A percentile compares a stretch with the other conserved stretches of the same genome.
Conservation (phyloP, 2,329 filamentous ascomycete genomes). For the Seiridium cupressi region DNA sequence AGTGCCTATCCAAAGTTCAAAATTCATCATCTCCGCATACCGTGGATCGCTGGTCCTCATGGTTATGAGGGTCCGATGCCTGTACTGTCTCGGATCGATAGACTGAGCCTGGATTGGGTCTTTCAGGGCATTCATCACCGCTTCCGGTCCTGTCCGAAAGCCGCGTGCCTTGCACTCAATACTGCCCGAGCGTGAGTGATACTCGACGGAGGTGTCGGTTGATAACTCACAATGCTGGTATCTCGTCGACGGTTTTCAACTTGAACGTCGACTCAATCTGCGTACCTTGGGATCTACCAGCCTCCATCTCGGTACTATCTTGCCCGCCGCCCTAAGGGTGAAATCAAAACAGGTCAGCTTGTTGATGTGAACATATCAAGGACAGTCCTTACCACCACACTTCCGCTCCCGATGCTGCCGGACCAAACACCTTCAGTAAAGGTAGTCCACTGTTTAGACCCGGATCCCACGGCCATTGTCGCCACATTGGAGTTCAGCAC, state of each 20-base stretch:
- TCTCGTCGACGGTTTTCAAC: constrained; percentile 22
- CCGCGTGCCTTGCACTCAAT: constrained; percentile 27
- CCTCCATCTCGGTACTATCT: constrained; percentile 20
- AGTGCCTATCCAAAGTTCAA: constrained; percentile 26
- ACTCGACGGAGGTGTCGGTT: background rate
- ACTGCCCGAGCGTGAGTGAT: constrained; percentile 11
- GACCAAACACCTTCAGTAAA: constrained; percentile 25
- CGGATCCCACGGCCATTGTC: constrained; percentile 19
- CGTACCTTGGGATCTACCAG: constrained; percentile 19
- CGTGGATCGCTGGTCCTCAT: constrained; percentile 28
- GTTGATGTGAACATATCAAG: background rate
- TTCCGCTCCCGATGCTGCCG: constrained; percentile 23
- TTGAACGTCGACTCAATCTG: constrained; percentile 24
- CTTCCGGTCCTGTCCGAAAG: constrained; percentile 19
- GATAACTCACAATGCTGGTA: constrained; percentile 23
- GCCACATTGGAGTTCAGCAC: constrained; percentile 22
- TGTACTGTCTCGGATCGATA: constrained; percentile 21
- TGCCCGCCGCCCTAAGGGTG: constrained; percentile 22
- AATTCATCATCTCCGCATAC: constrained; percentile 25
- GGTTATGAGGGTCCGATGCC: constrained; percentile 24
- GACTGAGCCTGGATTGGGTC: constrained; percentile 13
- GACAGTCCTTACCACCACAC: constrained; percentile 20
- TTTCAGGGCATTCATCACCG: constrained; percentile 20
- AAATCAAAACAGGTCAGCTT: background rate
- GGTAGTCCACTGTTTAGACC: constrained; percentile 25